A percentile compares a stretch with the other conserved stretches of the same genome.
Evolutionary conservation across 1,139 yeast species (phyloP).

Genomic region (Protomyces inundatus): DNA sequence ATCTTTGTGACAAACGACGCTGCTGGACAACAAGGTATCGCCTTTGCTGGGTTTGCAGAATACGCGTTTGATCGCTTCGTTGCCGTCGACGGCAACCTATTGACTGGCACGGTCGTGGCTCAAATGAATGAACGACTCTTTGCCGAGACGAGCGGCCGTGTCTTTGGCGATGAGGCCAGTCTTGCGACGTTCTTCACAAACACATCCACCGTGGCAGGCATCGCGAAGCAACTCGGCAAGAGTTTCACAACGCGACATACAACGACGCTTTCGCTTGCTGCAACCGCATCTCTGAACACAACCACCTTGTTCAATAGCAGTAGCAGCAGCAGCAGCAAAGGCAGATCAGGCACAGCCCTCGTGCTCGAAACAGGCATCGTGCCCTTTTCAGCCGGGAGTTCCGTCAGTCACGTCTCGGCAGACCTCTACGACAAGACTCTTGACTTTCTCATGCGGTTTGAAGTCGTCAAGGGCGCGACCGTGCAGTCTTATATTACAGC

Average conservation of each 20-base stretch:
- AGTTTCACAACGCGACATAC: constrained; percentile 10
- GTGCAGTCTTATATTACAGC: neutral
- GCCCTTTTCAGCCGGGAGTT: constrained; percentile 17
- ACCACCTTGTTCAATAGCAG: neutral
- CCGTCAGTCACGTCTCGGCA: constrained; percentile 18
- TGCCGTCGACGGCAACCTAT: neutral
- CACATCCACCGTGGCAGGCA: neutral
- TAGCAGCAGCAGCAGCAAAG: neutral
- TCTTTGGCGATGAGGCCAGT: neutral
- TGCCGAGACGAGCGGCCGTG: neutral
- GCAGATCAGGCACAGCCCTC: neutral
- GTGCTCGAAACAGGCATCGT: constrained; percentile 15
- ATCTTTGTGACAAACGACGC: neutral
- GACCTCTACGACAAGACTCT: constrained; percentile 14
- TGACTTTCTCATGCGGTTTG: constrained; percentile 24
- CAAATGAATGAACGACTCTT: neutral
- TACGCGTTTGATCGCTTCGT: constrained; percentile 24
- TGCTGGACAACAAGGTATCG: neutral
- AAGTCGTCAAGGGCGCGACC: constrained; percentile 8
- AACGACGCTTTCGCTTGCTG: neutral
- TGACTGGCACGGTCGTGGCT: neutral
- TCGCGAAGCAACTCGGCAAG: neutral
- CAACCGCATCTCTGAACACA: neutral
- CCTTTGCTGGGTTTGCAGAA: constrained; percentile 21
- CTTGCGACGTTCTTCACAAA: neutral